phyloP scores from a whole-genome alignment of 1,139 yeast species.

The Zhuliangozyma blackwelliae region DNA sequence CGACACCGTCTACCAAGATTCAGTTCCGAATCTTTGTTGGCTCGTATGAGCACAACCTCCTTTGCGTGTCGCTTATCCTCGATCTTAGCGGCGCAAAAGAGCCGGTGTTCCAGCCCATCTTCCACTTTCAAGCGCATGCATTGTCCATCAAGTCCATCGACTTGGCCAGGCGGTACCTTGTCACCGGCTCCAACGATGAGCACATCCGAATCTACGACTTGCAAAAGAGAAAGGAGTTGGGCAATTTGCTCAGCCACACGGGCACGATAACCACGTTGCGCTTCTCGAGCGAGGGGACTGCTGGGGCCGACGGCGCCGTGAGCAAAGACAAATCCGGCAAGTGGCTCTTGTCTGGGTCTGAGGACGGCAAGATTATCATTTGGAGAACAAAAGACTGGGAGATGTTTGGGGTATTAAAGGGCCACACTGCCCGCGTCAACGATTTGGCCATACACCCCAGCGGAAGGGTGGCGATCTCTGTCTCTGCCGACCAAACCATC shows the following conservation, averaged over 20 bases:
- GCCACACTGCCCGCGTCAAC: slow-evolving; percentile 72
- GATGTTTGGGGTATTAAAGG: slow-evolving; percentile 79
- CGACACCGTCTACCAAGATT: slow-evolving; percentile 1
- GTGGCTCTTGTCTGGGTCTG: slow-evolving; percentile 89
- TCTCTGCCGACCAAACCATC: slow-evolving; percentile 77
- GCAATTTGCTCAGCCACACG: slow-evolving; percentile 82
- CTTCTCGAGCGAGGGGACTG: slow-evolving; percentile 53
- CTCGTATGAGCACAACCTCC: slow-evolving; percentile 88
- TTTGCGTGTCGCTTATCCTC: slow-evolving; percentile 74
- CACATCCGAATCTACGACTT: slow-evolving; percentile 91
- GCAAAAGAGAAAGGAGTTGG: slow-evolving; percentile 90
- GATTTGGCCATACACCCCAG: slow-evolving; percentile 88
- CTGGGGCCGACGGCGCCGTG: slow-evolving; percentile 6
- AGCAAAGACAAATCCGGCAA: slow-evolving; percentile 50
- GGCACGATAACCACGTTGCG: slow-evolving; percentile 79
- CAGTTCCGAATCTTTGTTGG: slow-evolving; percentile 84
- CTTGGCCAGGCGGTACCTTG: slow-evolving; percentile 77
- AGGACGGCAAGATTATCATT: slow-evolving; percentile 82
- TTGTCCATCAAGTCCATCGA: slow-evolving; percentile 84
- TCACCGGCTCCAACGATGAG: slow-evolving; percentile 95
- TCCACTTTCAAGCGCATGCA: slow-evolving; percentile 94
- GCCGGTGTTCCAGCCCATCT: slow-evolving; percentile 84
- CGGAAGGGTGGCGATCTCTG: slow-evolving; percentile 89
- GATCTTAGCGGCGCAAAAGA: slow-evolving; percentile 22
- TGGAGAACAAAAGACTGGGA: slow-evolving; percentile 99